phyloP scores from a whole-genome alignment of 108 stramenopile genomes.

The Nannochloropsis salina region DNA sequence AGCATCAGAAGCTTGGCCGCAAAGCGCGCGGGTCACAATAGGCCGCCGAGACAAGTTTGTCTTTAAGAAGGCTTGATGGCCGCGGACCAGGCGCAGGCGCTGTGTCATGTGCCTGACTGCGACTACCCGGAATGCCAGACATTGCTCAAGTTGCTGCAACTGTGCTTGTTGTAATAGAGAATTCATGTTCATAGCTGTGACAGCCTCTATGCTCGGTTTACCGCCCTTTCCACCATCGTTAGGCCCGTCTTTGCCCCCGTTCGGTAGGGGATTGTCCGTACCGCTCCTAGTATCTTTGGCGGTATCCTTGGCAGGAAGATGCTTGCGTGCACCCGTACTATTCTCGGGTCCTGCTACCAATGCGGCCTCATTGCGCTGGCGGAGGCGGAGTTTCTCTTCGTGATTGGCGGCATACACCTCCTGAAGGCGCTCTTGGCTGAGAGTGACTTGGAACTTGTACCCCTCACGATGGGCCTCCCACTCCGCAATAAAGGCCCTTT shows the following conservation, averaged over 20 bases:
- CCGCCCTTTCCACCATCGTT: not conserved
- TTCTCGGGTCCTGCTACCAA: not conserved
- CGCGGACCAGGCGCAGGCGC: not conserved
- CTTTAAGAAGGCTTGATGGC: not conserved
- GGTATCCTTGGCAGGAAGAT: not conserved
- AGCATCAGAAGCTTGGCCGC: not conserved
- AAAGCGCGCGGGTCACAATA: not conserved
- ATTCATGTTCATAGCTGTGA: not conserved
- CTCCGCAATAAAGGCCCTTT: not conserved
- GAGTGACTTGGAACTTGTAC: not conserved
- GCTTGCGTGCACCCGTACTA: not conserved
- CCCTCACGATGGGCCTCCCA: constrained; percentile 10
- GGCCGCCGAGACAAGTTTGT: not conserved
- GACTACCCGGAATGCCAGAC: not conserved
- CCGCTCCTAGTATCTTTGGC: not conserved
- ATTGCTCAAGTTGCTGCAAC: constrained; percentile 4
- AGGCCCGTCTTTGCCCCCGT: not conserved
- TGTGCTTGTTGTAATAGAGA: not conserved
- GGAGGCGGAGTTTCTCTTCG: not conserved
- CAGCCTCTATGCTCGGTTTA: not conserved
- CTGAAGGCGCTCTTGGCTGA: constrained; percentile 8
- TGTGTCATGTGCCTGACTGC: constrained; percentile 10
- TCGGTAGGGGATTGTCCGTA: not conserved
- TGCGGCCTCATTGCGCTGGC: not conserved
- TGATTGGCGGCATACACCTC: constrained; percentile 6